phyloP scores from a whole-genome alignment of 1,284 basidiomycete genomes.

The Malassezia obtusa region DNA sequence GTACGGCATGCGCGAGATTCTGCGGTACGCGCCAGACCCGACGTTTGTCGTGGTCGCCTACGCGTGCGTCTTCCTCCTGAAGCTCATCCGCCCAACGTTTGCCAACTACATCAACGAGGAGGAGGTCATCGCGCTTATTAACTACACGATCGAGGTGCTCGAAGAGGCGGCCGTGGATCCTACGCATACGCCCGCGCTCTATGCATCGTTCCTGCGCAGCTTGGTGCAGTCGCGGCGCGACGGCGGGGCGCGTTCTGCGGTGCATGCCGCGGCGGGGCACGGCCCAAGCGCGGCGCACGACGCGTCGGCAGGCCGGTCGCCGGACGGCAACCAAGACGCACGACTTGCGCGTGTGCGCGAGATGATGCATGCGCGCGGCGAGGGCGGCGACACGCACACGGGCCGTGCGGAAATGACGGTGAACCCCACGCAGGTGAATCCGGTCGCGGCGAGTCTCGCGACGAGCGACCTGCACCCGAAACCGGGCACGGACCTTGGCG shows the following conservation, averaged over 20 bases:
- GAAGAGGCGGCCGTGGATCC: slow-evolving; percentile 38
- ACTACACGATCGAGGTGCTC: slow-evolving; percentile 62
- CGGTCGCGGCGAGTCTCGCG: slow-evolving; percentile 9
- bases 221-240: slow-evolving; percentile 36
- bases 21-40: slow-evolving; percentile 79
- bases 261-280: background rate
- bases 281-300: background rate
- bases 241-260: slow-evolving; percentile 5
- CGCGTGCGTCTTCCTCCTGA: slow-evolving; percentile 57
- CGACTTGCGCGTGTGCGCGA: background rate
- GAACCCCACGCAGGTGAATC: slow-evolving; percentile 15
- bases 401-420: slow-evolving; percentile 13
- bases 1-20: slow-evolving; percentile 48
- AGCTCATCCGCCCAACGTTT: slow-evolving; percentile 71
- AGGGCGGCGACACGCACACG: background rate
- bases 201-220: slow-evolving; percentile 35
- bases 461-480: slow-evolving; percentile 1
- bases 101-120: slow-evolving; percentile 58
- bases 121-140: slow-evolving; percentile 63
- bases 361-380: background rate
- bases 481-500: background rate
- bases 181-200: slow-evolving; percentile 40
- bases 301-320: background rate
- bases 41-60: slow-evolving; percentile 85
- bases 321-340: background rate